Conservation (phyloP, 1,284 basidiomycete genomes). For the Trametes hirsuta region DNA sequence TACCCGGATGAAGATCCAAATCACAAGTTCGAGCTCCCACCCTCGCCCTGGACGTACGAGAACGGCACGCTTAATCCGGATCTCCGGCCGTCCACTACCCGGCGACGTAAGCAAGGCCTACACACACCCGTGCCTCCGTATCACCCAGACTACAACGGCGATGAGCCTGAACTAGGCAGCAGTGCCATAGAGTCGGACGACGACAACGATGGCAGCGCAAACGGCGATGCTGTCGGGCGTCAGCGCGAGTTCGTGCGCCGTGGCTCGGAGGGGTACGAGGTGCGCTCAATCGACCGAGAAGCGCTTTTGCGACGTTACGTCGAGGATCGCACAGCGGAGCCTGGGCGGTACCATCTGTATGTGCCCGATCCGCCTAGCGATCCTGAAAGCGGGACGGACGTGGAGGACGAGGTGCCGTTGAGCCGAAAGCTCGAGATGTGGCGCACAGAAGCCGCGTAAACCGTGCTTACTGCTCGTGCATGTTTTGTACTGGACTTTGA, state of each 20-base stretch:
- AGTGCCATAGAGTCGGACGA: conserved; percentile 34
- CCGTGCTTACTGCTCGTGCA: too few species aligned
- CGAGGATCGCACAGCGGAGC: conserved; percentile 51
- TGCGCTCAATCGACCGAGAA: conserved; percentile 60
- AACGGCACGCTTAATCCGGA: conserved; percentile 74
- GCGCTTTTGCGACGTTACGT: conserved; percentile 62
- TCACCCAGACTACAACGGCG: conserved; percentile 65
- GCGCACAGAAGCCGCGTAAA: conserved; percentile 1
- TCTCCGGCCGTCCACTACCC: conserved; percentile 56
- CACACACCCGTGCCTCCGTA: conserved; percentile 61
- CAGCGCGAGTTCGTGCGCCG: conserved; percentile 47
- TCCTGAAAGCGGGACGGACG: conserved; percentile 31
- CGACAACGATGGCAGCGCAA: conserved; percentile 36
- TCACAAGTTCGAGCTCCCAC: conserved; percentile 50
- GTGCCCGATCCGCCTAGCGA: conserved; percentile 52
- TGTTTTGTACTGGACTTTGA: too few species aligned
- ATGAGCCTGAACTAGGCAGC: conserved; percentile 15
- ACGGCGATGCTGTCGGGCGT: conserved; percentile 7
- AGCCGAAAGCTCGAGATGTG: conserved; percentile 27
- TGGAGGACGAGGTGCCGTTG: conserved; percentile 36
- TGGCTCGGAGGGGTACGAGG: conserved; percentile 83
- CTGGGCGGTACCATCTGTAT: conserved; percentile 64
- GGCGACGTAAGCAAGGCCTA: conserved; percentile 21
- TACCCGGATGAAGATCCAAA: conserved; percentile 38
- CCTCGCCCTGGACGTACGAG: conserved; percentile 85